phyloP scores from a whole-genome alignment of 192 early-diverging fungal species.

The Entomortierella parvispora region DNA sequence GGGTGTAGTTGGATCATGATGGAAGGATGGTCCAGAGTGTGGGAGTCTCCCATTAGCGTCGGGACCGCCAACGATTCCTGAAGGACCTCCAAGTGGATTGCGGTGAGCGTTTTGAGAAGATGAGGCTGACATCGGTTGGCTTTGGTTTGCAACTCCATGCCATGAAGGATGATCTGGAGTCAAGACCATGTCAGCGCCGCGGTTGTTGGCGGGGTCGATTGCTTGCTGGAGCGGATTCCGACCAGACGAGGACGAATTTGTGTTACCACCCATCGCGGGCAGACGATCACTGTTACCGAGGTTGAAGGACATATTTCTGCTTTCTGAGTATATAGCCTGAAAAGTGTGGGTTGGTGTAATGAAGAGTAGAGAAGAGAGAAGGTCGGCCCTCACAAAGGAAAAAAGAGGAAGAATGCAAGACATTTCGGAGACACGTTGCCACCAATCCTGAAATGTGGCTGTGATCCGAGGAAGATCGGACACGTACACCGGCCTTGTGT shows the following conservation, averaged over 20 bases:
- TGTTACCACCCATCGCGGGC: slow-evolving; percentile 7
- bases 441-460: background rate
- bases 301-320: slow-evolving; percentile 28
- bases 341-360: background rate
- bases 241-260: background rate
- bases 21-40: background rate
- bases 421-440: background rate
- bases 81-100: background rate
- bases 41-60: background rate
- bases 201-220: slow-evolving; percentile 12
- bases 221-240: slow-evolving; percentile 29
- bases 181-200: slow-evolving; percentile 33
- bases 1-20: slow-evolving; percentile 10
- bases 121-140: background rate
- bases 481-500: background rate
- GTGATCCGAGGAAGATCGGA: background rate
- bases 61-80: background rate
- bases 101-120: slow-evolving; percentile 1
- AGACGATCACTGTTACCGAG: slow-evolving; percentile 34
- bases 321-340: background rate
- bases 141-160: slow-evolving; percentile 1
- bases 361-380: background rate
- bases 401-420: slow-evolving; percentile 1
- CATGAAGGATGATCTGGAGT: slow-evolving; percentile 46
- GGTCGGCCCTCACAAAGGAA: background rate